Percentiles rank a stretch among this genome's conserved stretches.
Evolutionary conservation across 352 stramenopile genomes (phyloP).

Genomic region (Bremia lactucae): DNA sequence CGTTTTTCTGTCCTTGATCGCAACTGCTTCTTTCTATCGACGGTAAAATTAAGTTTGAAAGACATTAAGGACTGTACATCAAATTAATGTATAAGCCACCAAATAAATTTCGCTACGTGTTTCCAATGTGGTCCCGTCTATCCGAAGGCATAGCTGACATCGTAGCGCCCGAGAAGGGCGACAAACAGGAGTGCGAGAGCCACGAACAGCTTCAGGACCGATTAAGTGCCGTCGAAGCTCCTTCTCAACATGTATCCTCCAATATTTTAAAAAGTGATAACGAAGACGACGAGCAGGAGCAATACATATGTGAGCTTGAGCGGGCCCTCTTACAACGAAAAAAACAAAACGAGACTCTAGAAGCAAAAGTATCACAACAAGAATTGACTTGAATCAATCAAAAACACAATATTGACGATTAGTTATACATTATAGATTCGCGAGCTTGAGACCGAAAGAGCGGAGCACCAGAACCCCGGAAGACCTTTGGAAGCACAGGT

Average conservation of each 20-base stretch:
- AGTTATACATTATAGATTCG: constrained; percentile 5
- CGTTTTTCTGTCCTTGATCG: too few species aligned
- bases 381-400: not conserved
- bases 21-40: too few species aligned
- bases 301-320: constrained; percentile 72
- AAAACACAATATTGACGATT: not conserved
- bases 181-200: constrained; percentile 9
- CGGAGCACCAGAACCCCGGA: constrained; percentile 6
- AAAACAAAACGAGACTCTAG: constrained; percentile 55
- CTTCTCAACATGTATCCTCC: constrained; percentile 14
- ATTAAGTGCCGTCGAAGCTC: constrained; percentile 39
- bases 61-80: too few species aligned
- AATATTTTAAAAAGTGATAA: constrained; percentile 1
- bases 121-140: constrained; percentile 52
- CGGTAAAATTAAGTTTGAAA: too few species aligned
- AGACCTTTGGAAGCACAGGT: constrained; percentile 15
- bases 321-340: constrained; percentile 62
- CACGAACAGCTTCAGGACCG: constrained; percentile 32
- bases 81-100: too few species aligned
- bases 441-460: constrained; percentile 4
- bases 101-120: too few species aligned
- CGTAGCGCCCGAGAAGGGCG: constrained; percentile 39
- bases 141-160: constrained; percentile 60
- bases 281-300: constrained; percentile 58
- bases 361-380: constrained; percentile 22